A percentile compares a stretch with the other conserved stretches of the same genome.
Evolutionary conservation across 371 early-diverging fungal genomes (phyloP).

Genomic region (Actinomortierella wolfii): DNA sequence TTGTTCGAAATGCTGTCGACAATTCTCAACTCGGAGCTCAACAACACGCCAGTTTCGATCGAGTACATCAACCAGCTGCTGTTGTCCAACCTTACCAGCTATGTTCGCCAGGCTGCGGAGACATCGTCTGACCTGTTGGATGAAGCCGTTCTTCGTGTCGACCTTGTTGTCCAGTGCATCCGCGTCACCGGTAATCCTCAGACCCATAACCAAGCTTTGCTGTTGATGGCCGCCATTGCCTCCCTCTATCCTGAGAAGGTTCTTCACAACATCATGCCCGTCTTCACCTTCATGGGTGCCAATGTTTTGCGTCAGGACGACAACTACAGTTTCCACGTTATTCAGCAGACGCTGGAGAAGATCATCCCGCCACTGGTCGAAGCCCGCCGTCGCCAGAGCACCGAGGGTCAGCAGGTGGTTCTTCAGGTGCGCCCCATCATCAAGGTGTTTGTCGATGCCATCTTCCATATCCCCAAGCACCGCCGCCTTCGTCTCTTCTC

Average conservation of each 20-base stretch:
- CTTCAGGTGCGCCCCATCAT: constrained; percentile 72
- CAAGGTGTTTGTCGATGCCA: constrained; percentile 90
- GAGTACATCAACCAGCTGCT: constrained; percentile 91
- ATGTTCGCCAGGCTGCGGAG: constrained; percentile 61
- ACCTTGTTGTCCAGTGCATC: constrained; percentile 88
- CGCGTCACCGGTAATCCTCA: constrained; percentile 93
- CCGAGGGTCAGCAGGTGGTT: constrained; percentile 50
- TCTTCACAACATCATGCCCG: constrained; percentile 91
- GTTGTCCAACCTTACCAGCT: constrained; percentile 72
- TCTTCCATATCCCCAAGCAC: constrained; percentile 92
- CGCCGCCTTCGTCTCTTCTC: constrained; percentile 89
- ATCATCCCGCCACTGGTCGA: constrained; percentile 84
- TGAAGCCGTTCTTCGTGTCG: constrained; percentile 65
- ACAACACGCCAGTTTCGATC: constrained; percentile 64
- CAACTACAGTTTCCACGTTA: constrained; percentile 93
- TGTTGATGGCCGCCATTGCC: constrained; percentile 90
- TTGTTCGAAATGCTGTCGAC: constrained; percentile 77
- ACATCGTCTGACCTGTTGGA: constrained; percentile 11
- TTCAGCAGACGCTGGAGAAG: constrained; percentile 86
- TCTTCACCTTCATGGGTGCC: constrained; percentile 98
- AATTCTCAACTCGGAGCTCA: constrained; percentile 64
- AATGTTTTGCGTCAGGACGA: constrained; percentile 94
- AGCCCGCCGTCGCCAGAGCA: constrained; percentile 57
- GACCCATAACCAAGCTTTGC: constrained; percentile 88
- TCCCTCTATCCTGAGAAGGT: constrained; percentile 83